phyloP scores from a whole-genome alignment of 2,329 filamentous ascomycete genomes.

The Xylariales sp. region DNA sequence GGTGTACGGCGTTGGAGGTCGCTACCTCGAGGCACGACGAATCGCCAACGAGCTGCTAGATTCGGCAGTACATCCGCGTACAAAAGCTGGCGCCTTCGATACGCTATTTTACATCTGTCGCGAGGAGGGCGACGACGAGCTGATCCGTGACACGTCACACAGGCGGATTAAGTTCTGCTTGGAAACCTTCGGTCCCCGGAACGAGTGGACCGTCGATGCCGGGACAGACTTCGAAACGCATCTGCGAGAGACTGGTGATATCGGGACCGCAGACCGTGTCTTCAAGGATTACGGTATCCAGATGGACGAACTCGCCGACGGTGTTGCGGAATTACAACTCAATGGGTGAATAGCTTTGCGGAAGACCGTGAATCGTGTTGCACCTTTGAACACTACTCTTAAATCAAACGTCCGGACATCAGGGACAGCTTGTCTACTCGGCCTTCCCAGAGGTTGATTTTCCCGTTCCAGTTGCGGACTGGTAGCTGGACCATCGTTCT shows the following conservation, averaged over 20 bases:
- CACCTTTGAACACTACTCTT: too few species aligned
- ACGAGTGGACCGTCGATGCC: constrained; percentile 6
- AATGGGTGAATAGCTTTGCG: background rate
- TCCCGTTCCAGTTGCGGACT: too few species aligned
- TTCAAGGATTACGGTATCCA: constrained; percentile 2
- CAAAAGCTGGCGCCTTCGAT: constrained; percentile 2
- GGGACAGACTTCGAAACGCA: constrained; percentile 3
- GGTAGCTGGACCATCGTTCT: too few species aligned
- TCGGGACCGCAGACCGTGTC: background rate
- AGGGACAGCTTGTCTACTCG: too few species aligned
- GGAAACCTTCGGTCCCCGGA: constrained; percentile 2
- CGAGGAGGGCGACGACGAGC: constrained; percentile 1
- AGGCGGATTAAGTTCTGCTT: constrained; percentile 4
- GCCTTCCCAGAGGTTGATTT: too few species aligned
- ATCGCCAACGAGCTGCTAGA: constrained; percentile 1
- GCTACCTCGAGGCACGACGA: constrained; percentile 4
- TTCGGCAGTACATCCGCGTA: background rate
- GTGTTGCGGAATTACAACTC: constrained; percentile 3
- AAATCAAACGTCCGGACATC: too few species aligned
- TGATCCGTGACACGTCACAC: constrained; percentile 2
- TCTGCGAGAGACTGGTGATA: constrained; percentile 3
- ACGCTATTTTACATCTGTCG: constrained; percentile 4
- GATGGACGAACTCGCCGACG: constrained; percentile 1
- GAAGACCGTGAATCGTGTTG: too few species aligned
- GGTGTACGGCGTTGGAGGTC: background rate